Base-by-base conservation (phyloP, 225 moss, liverwort and hornwort genomes). In the Polytrichum formosum region DNA sequence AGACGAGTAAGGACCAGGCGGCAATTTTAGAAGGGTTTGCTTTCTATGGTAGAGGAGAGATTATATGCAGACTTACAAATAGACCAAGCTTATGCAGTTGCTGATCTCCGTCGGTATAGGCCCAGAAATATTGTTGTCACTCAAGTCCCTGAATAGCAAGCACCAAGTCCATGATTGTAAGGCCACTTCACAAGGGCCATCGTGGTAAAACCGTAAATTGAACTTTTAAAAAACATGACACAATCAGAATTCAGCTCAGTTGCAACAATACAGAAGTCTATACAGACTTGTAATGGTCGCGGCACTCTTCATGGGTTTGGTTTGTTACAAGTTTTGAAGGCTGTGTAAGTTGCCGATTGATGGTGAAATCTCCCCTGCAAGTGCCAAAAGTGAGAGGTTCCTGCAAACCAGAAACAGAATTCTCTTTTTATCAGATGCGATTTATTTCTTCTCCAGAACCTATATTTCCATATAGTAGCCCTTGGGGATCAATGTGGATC, bases 71-170 rank as follows among this genome's bases (percentile, higher is more conserved):
- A 58, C 58, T 58, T n/a, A 58, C 58, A 58, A 22, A n/a, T 20
- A 20, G 35, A 53, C 35, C 71, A 71, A 62, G 71, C 71, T 71
- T 35, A 60, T 62, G 71, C 71, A 71, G 33, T 53, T 71, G 61
- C 71, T 71, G 59, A 71, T 60, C 71, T 71, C 71, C 25, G 37
- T 21, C 29, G 71, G 71, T 9, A 71, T 71, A 7, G 61, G 71
- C 26, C 71, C 71, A 20, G 61, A 33, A 13, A 61, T 33, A n/a
- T 62, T 71, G 71, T 71, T 71, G 17, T 71, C 61, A 53, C 71
- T 71, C 61, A 71, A 37, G 26, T 71, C 71, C 28, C 71, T 71
- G 71, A 37, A 19, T 16, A 29, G 10, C 23, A 35, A 66, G 19
- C 19, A 21, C n/a, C 66, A 22, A 58, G n/a, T 21, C 9, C 58